These are phyloP conservation scores for Nicotiana otophora DNA, from an alignment of 257 asterid species.

Conservation along the genomic window DNA sequence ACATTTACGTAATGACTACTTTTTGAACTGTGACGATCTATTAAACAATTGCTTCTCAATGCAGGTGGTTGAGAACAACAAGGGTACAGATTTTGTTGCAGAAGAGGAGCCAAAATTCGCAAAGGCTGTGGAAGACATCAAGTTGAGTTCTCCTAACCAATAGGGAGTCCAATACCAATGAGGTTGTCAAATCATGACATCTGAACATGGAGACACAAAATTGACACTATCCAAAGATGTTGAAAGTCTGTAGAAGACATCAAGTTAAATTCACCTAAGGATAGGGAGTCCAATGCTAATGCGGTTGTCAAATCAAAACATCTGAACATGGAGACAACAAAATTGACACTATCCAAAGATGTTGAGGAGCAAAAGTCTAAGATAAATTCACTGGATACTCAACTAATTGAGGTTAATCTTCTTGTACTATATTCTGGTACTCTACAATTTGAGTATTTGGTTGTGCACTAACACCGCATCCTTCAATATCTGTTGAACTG, in stretches of 20 bases:
- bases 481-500: neutral
- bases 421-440: neutral
- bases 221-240: no score
- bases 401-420: conserved; percentile 59
- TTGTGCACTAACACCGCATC: conserved; percentile 1
- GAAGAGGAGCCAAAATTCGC: conserved; percentile 2
- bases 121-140: conserved; percentile 3
- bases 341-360: conserved; percentile 3
- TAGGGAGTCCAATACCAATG: conserved; percentile 10
- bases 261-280: no score
- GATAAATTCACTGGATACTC: conserved; percentile 43
- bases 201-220: neutral
- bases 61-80: conserved; percentile 34
- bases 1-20: neutral
- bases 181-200: conserved; percentile 13
- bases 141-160: conserved; percentile 23
- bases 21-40: neutral
- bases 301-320: no score
- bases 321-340: no score
- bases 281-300: no score
- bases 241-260: neutral
- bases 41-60: conserved; percentile 11
- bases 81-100: conserved; percentile 30
- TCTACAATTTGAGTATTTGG: conserved; percentile 10
- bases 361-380: conserved; percentile 34